Percentiles rank a stretch among this genome's conserved stretches.
Evolutionary conservation across 2,329 filamentous ascomycete genomes (phyloP).

Genomic region (Ophiosphaerella korrae): DNA sequence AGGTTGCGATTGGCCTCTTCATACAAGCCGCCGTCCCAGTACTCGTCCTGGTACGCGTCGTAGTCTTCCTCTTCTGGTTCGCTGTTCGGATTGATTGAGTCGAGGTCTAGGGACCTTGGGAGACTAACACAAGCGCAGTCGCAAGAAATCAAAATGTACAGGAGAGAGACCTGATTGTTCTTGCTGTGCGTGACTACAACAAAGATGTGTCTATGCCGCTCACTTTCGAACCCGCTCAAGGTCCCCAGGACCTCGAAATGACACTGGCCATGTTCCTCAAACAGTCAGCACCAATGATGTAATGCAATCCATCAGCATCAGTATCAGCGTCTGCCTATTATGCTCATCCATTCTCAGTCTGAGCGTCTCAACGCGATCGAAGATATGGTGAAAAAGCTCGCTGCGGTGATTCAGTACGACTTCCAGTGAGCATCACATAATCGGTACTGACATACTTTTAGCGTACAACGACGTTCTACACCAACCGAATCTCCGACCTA

Average conservation of each 20-base stretch:
- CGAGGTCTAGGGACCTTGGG: too few relatives aligned
- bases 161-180: conserved; percentile 10
- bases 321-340: neutral
- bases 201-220: conserved; percentile 8
- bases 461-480: neutral
- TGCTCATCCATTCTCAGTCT: conserved; percentile 3
- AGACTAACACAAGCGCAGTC: conserved; percentile 5
- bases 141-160: conserved; percentile 11
- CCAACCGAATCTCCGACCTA: neutral
- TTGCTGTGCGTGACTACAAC: conserved; percentile 10
- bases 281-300: neutral
- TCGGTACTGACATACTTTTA: neutral
- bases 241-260: neutral
- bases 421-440: neutral
- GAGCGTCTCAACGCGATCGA: conserved; percentile 7
- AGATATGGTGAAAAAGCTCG: conserved; percentile 5
- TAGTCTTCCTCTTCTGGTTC: too few relatives aligned
- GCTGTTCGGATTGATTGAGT: too few relatives aligned
- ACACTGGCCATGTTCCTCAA: neutral
- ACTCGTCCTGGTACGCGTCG: too few relatives aligned
- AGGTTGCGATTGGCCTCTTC: too few relatives aligned
- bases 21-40: too few relatives aligned
- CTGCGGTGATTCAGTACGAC: conserved; percentile 6
- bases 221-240: conserved; percentile 1
- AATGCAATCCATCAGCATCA: neutral